Evolutionary conservation across 2,329 filamentous ascomycete genomes (phyloP).

Genomic region (Arthrinium puccinioides): DNA sequence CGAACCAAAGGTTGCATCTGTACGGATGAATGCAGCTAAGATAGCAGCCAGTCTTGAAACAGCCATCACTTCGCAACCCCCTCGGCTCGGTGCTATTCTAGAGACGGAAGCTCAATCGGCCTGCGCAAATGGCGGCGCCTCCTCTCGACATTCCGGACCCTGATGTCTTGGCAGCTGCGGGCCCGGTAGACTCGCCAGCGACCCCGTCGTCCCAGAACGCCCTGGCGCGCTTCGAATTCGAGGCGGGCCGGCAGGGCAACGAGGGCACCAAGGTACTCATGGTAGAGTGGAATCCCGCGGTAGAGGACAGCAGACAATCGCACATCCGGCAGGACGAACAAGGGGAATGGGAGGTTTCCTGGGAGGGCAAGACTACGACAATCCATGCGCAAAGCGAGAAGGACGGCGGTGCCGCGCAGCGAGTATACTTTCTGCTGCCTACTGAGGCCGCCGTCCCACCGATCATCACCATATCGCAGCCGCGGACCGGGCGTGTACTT

Average conservation of each 20-base stretch:
- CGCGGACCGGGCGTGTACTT: constrained; percentile 29
- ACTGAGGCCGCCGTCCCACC: constrained; percentile 65
- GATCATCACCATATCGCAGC: constrained; percentile 56
- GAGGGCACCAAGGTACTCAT: constrained; percentile 88
- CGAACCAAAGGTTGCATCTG: neutral
- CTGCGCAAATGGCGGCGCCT: constrained; percentile 1
- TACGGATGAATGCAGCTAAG: neutral
- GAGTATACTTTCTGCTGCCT: constrained; percentile 75
- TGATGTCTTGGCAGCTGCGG: neutral
- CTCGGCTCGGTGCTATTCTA: neutral
- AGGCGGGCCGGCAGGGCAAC: constrained; percentile 59
- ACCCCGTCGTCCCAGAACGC: constrained; percentile 30
- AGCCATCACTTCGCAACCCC: too few relatives aligned
- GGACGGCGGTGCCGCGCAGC: constrained; percentile 37
- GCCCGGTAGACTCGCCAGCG: constrained; percentile 4
- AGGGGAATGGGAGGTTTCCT: constrained; percentile 65
- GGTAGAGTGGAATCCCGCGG: constrained; percentile 70
- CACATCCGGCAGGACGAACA: constrained; percentile 7
- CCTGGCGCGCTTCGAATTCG: constrained; percentile 83
- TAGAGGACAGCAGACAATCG: constrained; percentile 28
- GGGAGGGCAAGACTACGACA: constrained; percentile 72
- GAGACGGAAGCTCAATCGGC: neutral
- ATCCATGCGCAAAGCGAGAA: constrained; percentile 44
- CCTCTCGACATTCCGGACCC: neutral
- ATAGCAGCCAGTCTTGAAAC: neutral